Conservation (phyloP, 257 asterid genomes). For the Scutellaria galericulata region DNA sequence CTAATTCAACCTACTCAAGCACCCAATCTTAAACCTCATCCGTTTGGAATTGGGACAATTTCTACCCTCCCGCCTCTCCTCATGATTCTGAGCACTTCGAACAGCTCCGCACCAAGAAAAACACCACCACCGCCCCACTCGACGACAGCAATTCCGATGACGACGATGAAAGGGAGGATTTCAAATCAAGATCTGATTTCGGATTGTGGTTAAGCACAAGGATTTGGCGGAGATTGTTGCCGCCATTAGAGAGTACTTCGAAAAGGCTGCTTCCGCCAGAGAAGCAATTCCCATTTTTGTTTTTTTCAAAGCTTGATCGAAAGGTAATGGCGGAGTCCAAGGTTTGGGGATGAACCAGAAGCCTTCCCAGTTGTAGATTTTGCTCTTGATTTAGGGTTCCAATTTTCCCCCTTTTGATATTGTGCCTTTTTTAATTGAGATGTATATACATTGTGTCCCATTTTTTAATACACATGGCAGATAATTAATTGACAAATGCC, state of each 20-base stretch:
- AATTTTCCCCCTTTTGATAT: too few relatives aligned
- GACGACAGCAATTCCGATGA: slow-evolving; percentile 41
- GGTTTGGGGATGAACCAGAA: not conserved
- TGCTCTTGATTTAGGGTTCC: too few relatives aligned
- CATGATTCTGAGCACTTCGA: slow-evolving; percentile 83
- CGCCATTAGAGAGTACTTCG: slow-evolving; percentile 81
- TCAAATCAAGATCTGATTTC: slow-evolving; percentile 67
- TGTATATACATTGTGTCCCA: too few relatives aligned
- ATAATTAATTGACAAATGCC: too few relatives aligned
- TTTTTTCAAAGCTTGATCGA: not conserved
- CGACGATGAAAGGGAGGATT: slow-evolving; percentile 56
- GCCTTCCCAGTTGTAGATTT: not conserved
- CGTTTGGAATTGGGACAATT: slow-evolving; percentile 97
- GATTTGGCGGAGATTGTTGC: slow-evolving; percentile 89
- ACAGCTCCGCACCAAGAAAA: slow-evolving; percentile 48
- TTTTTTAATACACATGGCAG: too few relatives aligned
- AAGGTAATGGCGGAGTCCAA: not conserved
- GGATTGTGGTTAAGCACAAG: slow-evolving; percentile 85
- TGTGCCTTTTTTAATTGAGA: too few relatives aligned
- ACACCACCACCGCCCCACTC: slow-evolving; percentile 33
- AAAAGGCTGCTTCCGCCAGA: slow-evolving; percentile 87
- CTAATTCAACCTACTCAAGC: slow-evolving; percentile 67
- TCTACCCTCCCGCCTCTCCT: slow-evolving; percentile 95
- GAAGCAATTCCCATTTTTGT: slow-evolving; percentile 30
- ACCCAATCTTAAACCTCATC: slow-evolving; percentile 94